These are phyloP conservation scores for Plasmopara halstedii DNA, from an alignment of 352 stramenopile genomes.

Conservation along the genomic window DNA sequence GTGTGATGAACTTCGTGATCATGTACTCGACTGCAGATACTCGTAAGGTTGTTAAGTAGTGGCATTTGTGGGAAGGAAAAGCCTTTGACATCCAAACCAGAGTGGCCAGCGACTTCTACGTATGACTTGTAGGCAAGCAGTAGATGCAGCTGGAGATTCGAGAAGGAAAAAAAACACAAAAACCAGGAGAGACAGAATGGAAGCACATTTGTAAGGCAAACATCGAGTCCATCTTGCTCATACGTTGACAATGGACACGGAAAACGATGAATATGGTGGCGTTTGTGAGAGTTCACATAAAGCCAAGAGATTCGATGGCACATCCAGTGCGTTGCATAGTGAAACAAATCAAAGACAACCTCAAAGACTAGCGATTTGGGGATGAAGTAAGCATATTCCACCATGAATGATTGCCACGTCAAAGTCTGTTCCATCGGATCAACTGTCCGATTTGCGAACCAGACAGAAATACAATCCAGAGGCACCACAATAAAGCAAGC, in stretches of 20 bases:
- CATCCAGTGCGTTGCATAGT: slow-evolving; percentile 69
- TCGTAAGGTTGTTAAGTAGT: slow-evolving; percentile 34
- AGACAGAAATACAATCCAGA: slow-evolving; percentile 65
- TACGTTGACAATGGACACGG: slow-evolving; percentile 78
- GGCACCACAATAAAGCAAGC: slow-evolving; percentile 62
- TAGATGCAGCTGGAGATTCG: slow-evolving; percentile 54
- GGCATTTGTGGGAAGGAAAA: slow-evolving; percentile 84
- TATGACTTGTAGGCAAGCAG: slow-evolving; percentile 87
- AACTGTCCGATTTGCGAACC: slow-evolving; percentile 21
- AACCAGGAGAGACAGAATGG: slow-evolving; percentile 49
- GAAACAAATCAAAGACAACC: slow-evolving; percentile 80
- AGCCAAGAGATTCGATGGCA: slow-evolving; percentile 63
- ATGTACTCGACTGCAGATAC: slow-evolving; percentile 61
- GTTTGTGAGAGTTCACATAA: slow-evolving; percentile 79
- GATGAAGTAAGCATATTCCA: slow-evolving; percentile 57
- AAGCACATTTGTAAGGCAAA: slow-evolving; percentile 71
- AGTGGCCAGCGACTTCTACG: slow-evolving; percentile 82
- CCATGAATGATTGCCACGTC: slow-evolving; percentile 21
- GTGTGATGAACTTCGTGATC: slow-evolving; percentile 86
- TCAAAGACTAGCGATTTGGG: slow-evolving; percentile 82
- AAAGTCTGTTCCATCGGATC: neutral
- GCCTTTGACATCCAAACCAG: slow-evolving; percentile 70
- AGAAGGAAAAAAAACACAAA: slow-evolving; percentile 39
- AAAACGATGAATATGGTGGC: slow-evolving; percentile 70
- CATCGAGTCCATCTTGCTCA: slow-evolving; percentile 68